Evolutionary conservation across 805 yeast genomes (phyloP), one percentile per base, ranked within the genome.

Genomic region (Candida vartiovaarae): DNA sequence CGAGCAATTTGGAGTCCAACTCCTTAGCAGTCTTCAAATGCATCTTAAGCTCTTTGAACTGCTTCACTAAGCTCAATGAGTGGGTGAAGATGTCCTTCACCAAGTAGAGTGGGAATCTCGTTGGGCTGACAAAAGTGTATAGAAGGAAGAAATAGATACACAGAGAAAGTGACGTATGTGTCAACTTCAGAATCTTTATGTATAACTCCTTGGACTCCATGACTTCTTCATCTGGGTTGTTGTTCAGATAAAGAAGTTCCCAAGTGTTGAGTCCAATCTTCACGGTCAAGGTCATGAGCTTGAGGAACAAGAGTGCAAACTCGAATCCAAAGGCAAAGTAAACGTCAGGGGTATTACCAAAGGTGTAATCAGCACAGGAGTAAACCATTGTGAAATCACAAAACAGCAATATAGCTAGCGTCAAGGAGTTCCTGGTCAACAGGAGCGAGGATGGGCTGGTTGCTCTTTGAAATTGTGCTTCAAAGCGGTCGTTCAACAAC

Each of bases 251-350:
- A 10, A 61, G 52, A 36, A 81, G 57, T 51, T 87, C 96, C 49
- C 70, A 68, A 24, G 78, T 55, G 49, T 80, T 79, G 41, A 84
- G 63, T 6, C 63, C 48, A 41, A 71, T 67, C 54, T 78, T 76
- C 32, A 72, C 64, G 10, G 69, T 56, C 39, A 70, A 64, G 6
- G 74, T 65, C 11, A 78, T 52, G 26, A 77, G 59, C 38, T 78
- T 81, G 30, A 82, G 68, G 24, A 76, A 73, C 47, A 82, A 67
- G 45, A 86, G 66, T 3, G 84, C 81, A 56, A 82, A 82, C 55
- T 86, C 93, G 59, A 86, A 81, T 1, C 89, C 90, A 60, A 86
- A 81, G 42, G 82, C 70, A 34, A 84, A 64, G 52, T 78, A 78
- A 4, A 77, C 71, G 38, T 78, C 74, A 20, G 85, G 78, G 43